Percentiles rank a stretch among this genome's conserved stretches.
Conservation (phyloP, 768 basidiomycete genomes). For the Phylloporus arenicola region DNA sequence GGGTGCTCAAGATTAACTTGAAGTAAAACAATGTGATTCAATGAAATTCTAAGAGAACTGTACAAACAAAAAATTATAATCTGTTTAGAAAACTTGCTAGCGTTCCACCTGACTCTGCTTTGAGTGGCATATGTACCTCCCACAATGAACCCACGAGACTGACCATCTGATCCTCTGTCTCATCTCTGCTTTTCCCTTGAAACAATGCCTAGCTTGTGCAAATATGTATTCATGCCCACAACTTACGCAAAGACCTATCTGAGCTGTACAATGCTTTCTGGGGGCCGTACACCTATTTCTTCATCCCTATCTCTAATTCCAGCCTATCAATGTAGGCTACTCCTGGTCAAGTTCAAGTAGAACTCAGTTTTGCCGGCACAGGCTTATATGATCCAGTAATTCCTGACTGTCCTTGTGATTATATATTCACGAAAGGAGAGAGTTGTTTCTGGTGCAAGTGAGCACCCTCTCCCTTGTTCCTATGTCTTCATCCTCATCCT, state of each 20-base stretch:
- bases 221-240: constrained; percentile 68
- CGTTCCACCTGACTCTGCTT: too few species aligned
- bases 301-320: constrained; percentile 60
- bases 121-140: too few species aligned
- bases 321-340: constrained; percentile 59
- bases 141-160: constrained; percentile 52
- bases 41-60: too few species aligned
- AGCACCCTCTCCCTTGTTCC: constrained; percentile 30
- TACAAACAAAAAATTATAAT: too few species aligned
- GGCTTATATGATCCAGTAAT: constrained; percentile 54
- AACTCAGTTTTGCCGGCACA: constrained; percentile 50
- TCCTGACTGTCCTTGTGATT: constrained; percentile 74
- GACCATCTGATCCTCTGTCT: constrained; percentile 56
- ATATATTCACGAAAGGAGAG: constrained; percentile 88
- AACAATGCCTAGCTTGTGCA: constrained; percentile 74
- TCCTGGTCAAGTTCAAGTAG: constrained; percentile 68
- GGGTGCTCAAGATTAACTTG: too few species aligned
- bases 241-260: constrained; percentile 72
- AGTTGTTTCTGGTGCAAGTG: constrained; percentile 93
- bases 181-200: constrained; percentile 74
- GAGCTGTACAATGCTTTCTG: constrained; percentile 81
- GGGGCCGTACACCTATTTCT: constrained; percentile 68
- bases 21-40: too few species aligned
- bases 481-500: neutral
- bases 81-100: too few species aligned